Evolutionary conservation across 2,329 filamentous ascomycete genomes (phyloP).

Genomic region (Fonsecaea erecta): DNA sequence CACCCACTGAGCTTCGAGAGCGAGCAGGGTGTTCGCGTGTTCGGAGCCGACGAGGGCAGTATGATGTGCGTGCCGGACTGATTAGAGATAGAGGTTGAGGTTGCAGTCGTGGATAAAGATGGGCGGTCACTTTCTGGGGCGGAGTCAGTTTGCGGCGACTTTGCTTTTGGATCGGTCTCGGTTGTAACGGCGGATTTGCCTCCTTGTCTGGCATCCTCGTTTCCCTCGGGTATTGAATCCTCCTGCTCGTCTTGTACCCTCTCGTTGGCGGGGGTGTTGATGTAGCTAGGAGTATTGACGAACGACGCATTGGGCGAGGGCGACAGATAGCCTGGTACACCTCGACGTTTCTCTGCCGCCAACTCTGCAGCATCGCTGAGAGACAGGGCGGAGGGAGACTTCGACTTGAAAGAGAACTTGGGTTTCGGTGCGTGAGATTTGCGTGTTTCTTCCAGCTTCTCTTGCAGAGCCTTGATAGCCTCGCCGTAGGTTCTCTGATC

Average conservation of each 20-base stretch:
- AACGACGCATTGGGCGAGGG: slow-evolving; percentile 47
- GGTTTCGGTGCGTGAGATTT: slow-evolving; percentile 72
- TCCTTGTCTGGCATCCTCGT: slow-evolving; percentile 28
- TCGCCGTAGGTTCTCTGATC: slow-evolving; percentile 86
- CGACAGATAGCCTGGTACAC: slow-evolving; percentile 50
- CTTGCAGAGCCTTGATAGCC: slow-evolving; percentile 78
- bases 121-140: slow-evolving; percentile 51
- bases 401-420: slow-evolving; percentile 81
- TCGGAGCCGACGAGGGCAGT: slow-evolving; percentile 71
- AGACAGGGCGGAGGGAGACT: slow-evolving; percentile 60
- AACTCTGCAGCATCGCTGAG: slow-evolving; percentile 62
- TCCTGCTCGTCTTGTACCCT: slow-evolving; percentile 38
- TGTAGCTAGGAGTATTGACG: slow-evolving; percentile 31
- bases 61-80: slow-evolving; percentile 75
- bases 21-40: slow-evolving; percentile 73
- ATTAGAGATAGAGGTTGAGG: slow-evolving; percentile 66
- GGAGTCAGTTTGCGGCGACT: slow-evolving; percentile 31
- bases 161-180: slow-evolving; percentile 9
- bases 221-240: slow-evolving; percentile 42
- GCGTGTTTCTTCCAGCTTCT: slow-evolving; percentile 74
- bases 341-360: slow-evolving; percentile 53
- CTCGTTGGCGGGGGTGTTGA: slow-evolving; percentile 30
- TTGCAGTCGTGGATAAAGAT: slow-evolving; percentile 66
- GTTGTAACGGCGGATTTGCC: not conserved
- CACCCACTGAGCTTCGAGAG: slow-evolving; percentile 71